Conservation (phyloP, 225 moss, liverwort and hornwort genomes). For the Ulota crispa region DNA sequence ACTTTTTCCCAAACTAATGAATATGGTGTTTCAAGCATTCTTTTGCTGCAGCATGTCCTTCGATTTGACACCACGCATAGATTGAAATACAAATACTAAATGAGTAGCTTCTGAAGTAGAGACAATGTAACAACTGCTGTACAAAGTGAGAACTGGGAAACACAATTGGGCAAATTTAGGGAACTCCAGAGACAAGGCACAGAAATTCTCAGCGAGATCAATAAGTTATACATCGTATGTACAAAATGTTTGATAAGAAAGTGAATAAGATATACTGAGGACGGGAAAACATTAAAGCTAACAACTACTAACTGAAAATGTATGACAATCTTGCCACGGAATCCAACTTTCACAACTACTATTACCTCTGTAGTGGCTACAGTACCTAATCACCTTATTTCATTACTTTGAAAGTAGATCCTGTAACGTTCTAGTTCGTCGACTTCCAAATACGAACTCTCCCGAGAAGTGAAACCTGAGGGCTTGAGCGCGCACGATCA, state of each 20-base stretch:
- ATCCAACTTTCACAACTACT: slow-evolving; percentile 16
- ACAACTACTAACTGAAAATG: slow-evolving; percentile 16
- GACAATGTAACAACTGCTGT: too few species aligned
- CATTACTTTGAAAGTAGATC: slow-evolving; percentile 23
- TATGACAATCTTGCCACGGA: slow-evolving; percentile 12
- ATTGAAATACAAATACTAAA: too few species aligned
- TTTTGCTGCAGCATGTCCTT: too few species aligned
- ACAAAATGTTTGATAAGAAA: slow-evolving; percentile 3
- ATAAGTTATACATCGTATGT: slow-evolving; percentile 20
- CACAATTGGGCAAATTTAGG: neutral
- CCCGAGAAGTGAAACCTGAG: slow-evolving; percentile 15
- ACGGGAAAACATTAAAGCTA: slow-evolving; percentile 7
- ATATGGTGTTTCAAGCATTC: too few species aligned
- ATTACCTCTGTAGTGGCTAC: slow-evolving; percentile 4
- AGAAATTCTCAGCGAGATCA: neutral
- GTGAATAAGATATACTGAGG: slow-evolving; percentile 1
- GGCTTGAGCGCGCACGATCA: slow-evolving; percentile 20
- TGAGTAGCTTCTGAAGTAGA: too few species aligned
- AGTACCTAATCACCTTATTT: slow-evolving; percentile 26
- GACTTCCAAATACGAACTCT: slow-evolving; percentile 27
- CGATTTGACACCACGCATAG: too few species aligned
- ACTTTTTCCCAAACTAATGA: too few species aligned
- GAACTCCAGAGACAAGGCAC: neutral
- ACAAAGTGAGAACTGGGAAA: neutral
- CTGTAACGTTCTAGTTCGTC: slow-evolving; percentile 26